phyloP scores from a whole-genome alignment of 1,284 basidiomycete genomes.

The Agaricales sp. region DNA sequence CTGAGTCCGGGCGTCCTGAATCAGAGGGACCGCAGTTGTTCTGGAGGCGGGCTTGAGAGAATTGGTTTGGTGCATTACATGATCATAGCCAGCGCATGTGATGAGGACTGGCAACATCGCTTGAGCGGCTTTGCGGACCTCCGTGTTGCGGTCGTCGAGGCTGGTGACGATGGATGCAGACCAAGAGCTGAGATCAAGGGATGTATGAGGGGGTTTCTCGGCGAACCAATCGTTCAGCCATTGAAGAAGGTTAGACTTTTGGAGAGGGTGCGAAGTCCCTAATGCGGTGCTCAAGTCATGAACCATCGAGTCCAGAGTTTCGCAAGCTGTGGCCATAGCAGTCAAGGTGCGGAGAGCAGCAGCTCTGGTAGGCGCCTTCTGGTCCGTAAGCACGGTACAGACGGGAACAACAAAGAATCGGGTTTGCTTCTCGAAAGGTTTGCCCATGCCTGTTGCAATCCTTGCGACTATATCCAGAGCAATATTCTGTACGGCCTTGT shows the following conservation, averaged over 20 bases:
- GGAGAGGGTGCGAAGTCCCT: conserved; percentile 83
- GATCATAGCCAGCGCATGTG: conserved; percentile 71
- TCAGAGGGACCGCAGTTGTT: conserved; percentile 76
- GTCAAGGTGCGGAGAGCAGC: conserved; percentile 74
- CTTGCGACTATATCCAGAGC: conserved; percentile 87
- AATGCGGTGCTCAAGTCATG: conserved; percentile 70
- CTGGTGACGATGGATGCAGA: conserved; percentile 65
- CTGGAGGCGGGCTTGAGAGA: conserved; percentile 90
- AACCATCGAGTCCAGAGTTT: conserved; percentile 77
- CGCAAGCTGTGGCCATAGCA: conserved; percentile 80
- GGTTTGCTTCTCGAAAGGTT: conserved; percentile 86
- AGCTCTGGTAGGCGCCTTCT: conserved; percentile 81
- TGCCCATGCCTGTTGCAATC: conserved; percentile 91
- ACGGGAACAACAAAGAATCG: conserved; percentile 73
- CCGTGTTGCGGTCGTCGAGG: conserved; percentile 86
- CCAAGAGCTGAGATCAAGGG: conserved; percentile 72
- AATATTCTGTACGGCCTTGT: conserved; percentile 87
- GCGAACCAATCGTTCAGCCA: conserved; percentile 84
- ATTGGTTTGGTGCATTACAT: conserved; percentile 79
- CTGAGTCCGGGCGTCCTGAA: conserved; percentile 62
- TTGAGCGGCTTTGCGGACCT: conserved; percentile 89
- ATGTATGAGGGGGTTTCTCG: conserved; percentile 41
- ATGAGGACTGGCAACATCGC: conserved; percentile 77
- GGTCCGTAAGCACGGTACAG: conserved; percentile 83
- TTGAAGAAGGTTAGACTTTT: conserved; percentile 74